phyloP scores from a whole-genome alignment of 108 stramenopile species.

The Licmophora abbreviata region DNA sequence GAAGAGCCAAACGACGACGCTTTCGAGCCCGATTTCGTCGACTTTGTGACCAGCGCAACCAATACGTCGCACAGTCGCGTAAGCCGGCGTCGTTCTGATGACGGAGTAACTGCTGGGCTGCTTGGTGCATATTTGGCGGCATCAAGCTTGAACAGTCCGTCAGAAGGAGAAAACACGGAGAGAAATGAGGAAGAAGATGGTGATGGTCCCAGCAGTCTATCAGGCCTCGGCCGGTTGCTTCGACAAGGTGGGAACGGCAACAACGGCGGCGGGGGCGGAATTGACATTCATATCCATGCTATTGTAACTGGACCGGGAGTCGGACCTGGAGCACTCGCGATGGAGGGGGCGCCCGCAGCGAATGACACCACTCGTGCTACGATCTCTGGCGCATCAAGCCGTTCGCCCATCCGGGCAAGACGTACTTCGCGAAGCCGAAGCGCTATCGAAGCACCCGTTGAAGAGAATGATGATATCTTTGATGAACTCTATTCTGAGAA shows the following conservation, averaged over 20 bases:
- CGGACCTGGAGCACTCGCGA: slow-evolving; percentile 16
- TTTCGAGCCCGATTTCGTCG: slow-evolving; percentile 66
- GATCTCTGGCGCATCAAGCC: too few relatives aligned
- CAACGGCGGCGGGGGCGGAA: slow-evolving; percentile 37
- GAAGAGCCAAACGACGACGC: slow-evolving; percentile 10
- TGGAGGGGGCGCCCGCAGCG: slow-evolving; percentile 4
- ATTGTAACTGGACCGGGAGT: slow-evolving; percentile 69
- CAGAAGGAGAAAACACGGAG: background rate
- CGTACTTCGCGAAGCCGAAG: background rate
- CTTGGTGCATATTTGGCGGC: slow-evolving; percentile 52
- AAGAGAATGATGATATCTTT: slow-evolving; percentile 35
- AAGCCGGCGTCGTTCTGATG: slow-evolving; percentile 11
- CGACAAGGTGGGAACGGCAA: slow-evolving; percentile 17
- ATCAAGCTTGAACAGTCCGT: slow-evolving; percentile 25
- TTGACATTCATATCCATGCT: slow-evolving; percentile 90
- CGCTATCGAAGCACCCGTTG: background rate
- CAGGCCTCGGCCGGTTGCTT: slow-evolving; percentile 25
- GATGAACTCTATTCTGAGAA: slow-evolving; percentile 76
- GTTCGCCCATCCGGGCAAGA: background rate
- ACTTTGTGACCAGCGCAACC: slow-evolving; percentile 69
- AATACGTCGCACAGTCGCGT: slow-evolving; percentile 62
- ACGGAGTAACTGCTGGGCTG: slow-evolving; percentile 17
- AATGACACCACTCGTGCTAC: slow-evolving; percentile 2
- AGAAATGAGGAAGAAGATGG: slow-evolving; percentile 12
- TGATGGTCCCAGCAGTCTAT: slow-evolving; percentile 9